Conservation (phyloP, 306 rosid genomes). For the Begonia peltatifolia region DNA sequence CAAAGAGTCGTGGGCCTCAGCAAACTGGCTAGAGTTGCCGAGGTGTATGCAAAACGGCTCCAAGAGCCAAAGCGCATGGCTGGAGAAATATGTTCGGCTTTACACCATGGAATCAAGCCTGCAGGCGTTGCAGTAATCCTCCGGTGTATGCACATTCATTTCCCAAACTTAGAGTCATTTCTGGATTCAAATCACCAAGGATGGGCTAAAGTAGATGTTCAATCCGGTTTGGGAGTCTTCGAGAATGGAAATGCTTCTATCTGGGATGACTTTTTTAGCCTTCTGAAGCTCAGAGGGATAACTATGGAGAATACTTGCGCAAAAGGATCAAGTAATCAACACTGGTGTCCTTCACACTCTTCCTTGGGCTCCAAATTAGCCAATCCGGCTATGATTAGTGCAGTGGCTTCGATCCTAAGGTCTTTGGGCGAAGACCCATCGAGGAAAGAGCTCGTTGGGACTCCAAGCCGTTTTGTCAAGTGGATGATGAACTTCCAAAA, state of each 20-base stretch:
- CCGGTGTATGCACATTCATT: conserved; percentile 61
- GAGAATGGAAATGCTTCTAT: conserved; percentile 36
- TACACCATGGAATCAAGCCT: conserved; percentile 58
- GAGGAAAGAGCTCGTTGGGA: conserved; percentile 67
- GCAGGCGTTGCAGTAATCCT: conserved; percentile 73
- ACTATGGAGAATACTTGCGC: conserved; percentile 16
- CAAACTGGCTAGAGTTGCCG: conserved; percentile 75
- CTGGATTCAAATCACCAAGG: conserved; percentile 46
- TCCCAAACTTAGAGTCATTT: conserved; percentile 50
- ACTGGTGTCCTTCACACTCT: conserved; percentile 66
- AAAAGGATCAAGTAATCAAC: conserved; percentile 21
- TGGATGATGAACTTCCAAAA: conserved; percentile 74
- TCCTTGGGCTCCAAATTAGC: conserved; percentile 14
- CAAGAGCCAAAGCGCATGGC: conserved; percentile 67
- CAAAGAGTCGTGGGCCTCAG: conserved; percentile 84
- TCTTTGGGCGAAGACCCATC: conserved; percentile 87
- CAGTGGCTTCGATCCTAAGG: conserved; percentile 61
- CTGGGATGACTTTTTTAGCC: conserved; percentile 63
- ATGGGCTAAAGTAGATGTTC: conserved; percentile 48
- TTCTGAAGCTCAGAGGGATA: conserved; percentile 57
- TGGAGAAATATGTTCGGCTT: conserved; percentile 32
- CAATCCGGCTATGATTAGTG: conserved; percentile 45
- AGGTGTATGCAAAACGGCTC: conserved; percentile 43
- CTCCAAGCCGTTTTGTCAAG: conserved; percentile 65
- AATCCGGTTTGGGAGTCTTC: conserved; percentile 74